Evolutionary conservation across 495 filamentous ascomycete genomes (phyloP).

Genomic region (Pyrenula massariospora): DNA sequence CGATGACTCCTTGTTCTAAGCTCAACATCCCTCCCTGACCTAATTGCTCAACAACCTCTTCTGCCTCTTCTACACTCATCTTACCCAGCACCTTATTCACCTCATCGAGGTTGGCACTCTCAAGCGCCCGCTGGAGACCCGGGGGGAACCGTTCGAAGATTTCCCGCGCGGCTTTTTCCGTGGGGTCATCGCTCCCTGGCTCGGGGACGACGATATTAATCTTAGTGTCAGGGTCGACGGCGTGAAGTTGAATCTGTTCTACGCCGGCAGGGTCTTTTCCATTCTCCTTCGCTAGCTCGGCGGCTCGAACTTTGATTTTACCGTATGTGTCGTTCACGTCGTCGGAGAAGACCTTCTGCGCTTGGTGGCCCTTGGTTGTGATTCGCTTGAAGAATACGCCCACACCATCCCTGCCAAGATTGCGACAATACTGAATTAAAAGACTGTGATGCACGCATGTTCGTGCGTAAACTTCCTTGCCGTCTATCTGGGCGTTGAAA

Average conservation of each 20-base stretch:
- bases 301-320: constrained; percentile 64
- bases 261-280: constrained; percentile 58
- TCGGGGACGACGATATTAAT: constrained; percentile 77
- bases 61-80: constrained; percentile 87
- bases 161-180: constrained; percentile 51
- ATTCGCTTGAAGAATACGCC: constrained; percentile 90
- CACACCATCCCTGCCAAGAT: constrained; percentile 78
- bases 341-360: constrained; percentile 81
- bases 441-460: constrained; percentile 92
- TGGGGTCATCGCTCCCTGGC: constrained; percentile 48
- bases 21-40: constrained; percentile 86
- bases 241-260: constrained; percentile 97
- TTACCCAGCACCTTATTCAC: constrained; percentile 93
- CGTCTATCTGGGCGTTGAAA: constrained; percentile 72
- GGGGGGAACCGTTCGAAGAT: constrained; percentile 78
- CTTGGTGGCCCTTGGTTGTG: constrained; percentile 83
- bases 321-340: constrained; percentile 82
- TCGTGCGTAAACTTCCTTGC: constrained; percentile 61
- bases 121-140: constrained; percentile 68
- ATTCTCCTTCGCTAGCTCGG: constrained; percentile 60
- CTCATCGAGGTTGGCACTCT: constrained; percentile 76
- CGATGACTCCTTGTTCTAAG: constrained; percentile 84
- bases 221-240: constrained; percentile 83
- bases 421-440: constrained; percentile 86
- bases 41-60: constrained; percentile 75